These are phyloP conservation scores for Citrus cavaleriei DNA, from an alignment of 345 rosid genomes.

Conservation along the genomic window DNA sequence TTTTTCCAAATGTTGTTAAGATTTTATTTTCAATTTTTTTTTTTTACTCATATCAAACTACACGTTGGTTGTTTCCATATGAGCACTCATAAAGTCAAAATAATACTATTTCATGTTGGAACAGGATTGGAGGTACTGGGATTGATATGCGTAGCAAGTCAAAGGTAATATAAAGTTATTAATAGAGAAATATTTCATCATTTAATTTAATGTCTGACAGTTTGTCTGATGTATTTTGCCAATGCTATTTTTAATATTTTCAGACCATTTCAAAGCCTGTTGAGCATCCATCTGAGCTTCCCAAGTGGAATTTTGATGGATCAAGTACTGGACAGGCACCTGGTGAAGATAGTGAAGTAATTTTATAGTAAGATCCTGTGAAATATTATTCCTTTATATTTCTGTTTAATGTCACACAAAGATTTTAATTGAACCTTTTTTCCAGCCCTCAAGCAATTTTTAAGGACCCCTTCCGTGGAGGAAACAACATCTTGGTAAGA, in stretches of 20 bases:
- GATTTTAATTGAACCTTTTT: constrained; percentile 10
- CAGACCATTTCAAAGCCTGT: constrained; percentile 87
- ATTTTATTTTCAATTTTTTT: background rate
- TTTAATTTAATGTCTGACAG: background rate
- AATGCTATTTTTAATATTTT: background rate
- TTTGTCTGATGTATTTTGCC: constrained; percentile 11
- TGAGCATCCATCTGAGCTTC: constrained; percentile 90
- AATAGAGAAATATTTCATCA: constrained; percentile 3
- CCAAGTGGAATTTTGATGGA: constrained; percentile 99
- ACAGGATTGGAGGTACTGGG: constrained; percentile 95
- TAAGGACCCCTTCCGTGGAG: constrained; percentile 97
- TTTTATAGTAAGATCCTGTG: constrained; percentile 71
- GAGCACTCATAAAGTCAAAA: background rate
- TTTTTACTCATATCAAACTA: background rate
- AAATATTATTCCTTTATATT: background rate
- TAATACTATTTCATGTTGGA: constrained; percentile 4
- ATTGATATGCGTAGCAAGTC: constrained; percentile 93
- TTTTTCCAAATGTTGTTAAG: background rate
- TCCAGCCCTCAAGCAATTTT: constrained; percentile 93
- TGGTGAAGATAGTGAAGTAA: constrained; percentile 98
- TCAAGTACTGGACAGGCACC: constrained; percentile 98
- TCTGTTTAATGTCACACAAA: background rate
- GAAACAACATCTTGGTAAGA: constrained; percentile 91
- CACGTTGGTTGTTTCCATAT: background rate
- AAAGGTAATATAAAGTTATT: constrained; percentile 46